These are phyloP conservation scores for Sporothrix luriei DNA, from an alignment of 2,329 filamentous ascomycete species.

Conservation along the genomic window DNA sequence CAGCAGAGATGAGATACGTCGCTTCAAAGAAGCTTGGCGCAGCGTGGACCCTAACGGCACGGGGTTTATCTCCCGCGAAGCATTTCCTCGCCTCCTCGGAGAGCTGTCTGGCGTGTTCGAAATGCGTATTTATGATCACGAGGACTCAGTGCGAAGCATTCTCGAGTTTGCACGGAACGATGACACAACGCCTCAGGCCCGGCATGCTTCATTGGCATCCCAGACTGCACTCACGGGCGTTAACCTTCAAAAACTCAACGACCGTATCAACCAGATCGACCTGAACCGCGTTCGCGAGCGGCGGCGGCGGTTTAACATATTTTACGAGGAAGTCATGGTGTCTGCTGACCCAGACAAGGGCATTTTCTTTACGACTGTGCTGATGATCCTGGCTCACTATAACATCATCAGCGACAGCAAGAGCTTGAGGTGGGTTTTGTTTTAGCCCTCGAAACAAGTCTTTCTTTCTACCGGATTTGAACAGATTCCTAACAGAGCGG, in stretches of 20 bases:
- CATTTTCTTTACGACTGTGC: slow-evolving; percentile 85
- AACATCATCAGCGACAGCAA: slow-evolving; percentile 99
- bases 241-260: slow-evolving; percentile 74
- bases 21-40: slow-evolving; percentile 98
- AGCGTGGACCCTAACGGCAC: slow-evolving; percentile 90
- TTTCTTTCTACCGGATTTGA: slow-evolving; percentile 45
- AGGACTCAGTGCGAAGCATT: slow-evolving; percentile 83
- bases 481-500: slow-evolving; percentile 30
- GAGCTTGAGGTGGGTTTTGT: slow-evolving; percentile 69
- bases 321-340: slow-evolving; percentile 95
- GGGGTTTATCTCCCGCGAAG: slow-evolving; percentile 86
- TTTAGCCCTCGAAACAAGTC: background rate
- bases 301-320: slow-evolving; percentile 82
- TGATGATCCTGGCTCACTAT: slow-evolving; percentile 97
- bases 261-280: slow-evolving; percentile 72
- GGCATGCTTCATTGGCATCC: slow-evolving; percentile 59
- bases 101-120: slow-evolving; percentile 94
- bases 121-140: slow-evolving; percentile 92
- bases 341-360: slow-evolving; percentile 87
- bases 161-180: slow-evolving; percentile 78
- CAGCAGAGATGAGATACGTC: slow-evolving; percentile 88
- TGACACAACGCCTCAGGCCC: slow-evolving; percentile 44
- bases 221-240: slow-evolving; percentile 60
- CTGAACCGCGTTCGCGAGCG: slow-evolving; percentile 72
- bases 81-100: slow-evolving; percentile 83